These are phyloP conservation scores for Alloascoidea hylecoeti DNA, from an alignment of 805 yeast genomes.

Conservation along the genomic window DNA sequence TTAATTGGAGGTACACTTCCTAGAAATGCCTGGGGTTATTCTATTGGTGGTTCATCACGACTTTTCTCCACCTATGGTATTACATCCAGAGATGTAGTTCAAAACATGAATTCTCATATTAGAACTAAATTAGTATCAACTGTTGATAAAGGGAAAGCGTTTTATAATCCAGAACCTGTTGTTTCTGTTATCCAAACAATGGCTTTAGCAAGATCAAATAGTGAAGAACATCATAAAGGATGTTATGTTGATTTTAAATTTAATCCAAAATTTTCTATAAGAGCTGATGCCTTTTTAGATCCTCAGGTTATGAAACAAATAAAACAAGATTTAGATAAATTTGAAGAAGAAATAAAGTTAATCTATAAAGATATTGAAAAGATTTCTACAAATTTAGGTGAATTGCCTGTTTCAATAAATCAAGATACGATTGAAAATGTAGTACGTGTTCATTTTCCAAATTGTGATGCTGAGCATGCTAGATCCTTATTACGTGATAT, in stretches of 20 bases:
- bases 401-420: background rate
- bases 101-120: background rate
- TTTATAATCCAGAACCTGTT: background rate
- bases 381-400: background rate
- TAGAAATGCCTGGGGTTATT: background rate
- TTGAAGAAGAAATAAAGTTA: background rate
- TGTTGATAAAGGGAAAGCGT: too few relatives aligned
- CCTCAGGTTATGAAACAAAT: background rate
- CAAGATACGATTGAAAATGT: too few relatives aligned
- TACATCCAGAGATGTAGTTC: background rate
- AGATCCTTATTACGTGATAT: background rate
- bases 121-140: background rate
- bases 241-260: background rate
- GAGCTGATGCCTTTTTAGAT: background rate
- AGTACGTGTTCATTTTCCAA: background rate
- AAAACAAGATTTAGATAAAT: background rate
- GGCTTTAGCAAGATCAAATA: background rate
- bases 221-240: background rate
- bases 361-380: background rate
- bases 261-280: background rate
- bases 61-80: conserved; percentile 1
- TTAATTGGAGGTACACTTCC: background rate
- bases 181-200: background rate
- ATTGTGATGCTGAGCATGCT: background rate
- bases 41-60: background rate